Percentiles rank a stretch among this genome's conserved stretches.
Conservation (phyloP, 148 eudicot genomes). For the Dysphania ambrosioides region DNA sequence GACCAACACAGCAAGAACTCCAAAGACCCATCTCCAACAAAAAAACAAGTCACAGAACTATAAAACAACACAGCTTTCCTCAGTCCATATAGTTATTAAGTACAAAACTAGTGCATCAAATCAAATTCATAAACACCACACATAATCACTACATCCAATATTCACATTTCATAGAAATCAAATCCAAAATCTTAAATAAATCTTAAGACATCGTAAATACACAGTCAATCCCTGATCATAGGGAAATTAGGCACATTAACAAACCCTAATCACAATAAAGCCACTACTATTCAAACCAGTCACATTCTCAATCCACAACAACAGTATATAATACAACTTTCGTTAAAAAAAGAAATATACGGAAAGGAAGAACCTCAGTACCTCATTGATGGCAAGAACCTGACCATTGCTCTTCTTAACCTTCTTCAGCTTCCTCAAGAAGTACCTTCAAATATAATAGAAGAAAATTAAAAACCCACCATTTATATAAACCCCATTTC, state of each 20-base stretch:
- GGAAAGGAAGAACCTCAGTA: conserved; percentile 7
- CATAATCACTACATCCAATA: no score
- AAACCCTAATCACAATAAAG: background rate
- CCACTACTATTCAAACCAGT: background rate
- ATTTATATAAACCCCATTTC: no score
- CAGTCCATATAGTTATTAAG: no score
- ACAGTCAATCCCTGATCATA: no score
- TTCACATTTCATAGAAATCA: no score
- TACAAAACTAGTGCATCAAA: no score
- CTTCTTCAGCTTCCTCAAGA: conserved; percentile 94
- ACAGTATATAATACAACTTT: background rate
- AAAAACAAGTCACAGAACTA: background rate
- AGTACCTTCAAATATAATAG: conserved; percentile 48
- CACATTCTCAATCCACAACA: no score
- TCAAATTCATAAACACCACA: no score
- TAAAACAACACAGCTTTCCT: no score
- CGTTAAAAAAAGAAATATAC: background rate
- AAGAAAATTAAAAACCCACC: background rate
- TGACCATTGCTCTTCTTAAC: conserved; percentile 97
- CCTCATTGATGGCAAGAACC: conserved; percentile 90
- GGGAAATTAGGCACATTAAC: background rate
- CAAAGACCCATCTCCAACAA: no score
- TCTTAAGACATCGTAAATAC: no score
- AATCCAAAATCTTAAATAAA: no score
- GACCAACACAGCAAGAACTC: background rate